Evolutionary conservation across 345 rosid genomes (phyloP).

Genomic region (Boechera stricta): DNA sequence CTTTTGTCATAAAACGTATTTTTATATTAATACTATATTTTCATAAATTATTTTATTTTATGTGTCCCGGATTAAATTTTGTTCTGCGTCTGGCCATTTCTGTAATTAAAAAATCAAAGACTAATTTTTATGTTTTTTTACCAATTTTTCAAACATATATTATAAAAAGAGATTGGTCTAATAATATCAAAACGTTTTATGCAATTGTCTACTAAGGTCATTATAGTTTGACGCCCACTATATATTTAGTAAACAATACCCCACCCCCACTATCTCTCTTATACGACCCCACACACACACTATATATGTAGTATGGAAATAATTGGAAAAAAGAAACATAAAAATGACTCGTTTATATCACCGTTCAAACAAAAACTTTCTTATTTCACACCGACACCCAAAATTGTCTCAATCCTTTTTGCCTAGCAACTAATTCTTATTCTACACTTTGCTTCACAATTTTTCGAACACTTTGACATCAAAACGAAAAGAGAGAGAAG

Average conservation of each 20-base stretch:
- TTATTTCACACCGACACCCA: conserved; percentile 11
- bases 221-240: no score
- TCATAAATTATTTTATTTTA: no score
- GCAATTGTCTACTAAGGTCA: no score
- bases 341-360: conserved; percentile 10
- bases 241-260: neutral
- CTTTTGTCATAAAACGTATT: no score
- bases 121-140: no score
- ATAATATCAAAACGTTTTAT: no score
- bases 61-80: no score
- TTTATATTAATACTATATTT: no score
- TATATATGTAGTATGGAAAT: conserved; percentile 4
- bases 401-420: neutral
- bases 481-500: neutral
- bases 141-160: no score
- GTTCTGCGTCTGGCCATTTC: no score
- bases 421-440: neutral
- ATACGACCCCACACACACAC: neutral
- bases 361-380: neutral
- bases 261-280: neutral
- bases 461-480: neutral
- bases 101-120: no score
- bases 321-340: neutral
- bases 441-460: neutral
- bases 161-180: no score